Conservation (phyloP, 345 rosid species). For the Noccaea caerulescens region DNA sequence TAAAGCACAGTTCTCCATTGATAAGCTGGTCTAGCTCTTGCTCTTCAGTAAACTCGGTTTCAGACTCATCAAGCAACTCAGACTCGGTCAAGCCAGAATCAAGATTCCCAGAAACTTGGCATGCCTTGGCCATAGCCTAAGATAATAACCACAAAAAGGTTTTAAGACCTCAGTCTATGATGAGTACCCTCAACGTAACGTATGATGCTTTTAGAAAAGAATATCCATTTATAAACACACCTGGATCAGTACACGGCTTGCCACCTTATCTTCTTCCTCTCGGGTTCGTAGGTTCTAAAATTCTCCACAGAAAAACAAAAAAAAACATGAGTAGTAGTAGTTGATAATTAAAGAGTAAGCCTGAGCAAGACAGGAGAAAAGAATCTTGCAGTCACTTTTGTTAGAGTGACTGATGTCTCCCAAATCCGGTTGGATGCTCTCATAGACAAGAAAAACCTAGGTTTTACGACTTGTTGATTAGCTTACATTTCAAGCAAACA, state of each 20-base stretch:
- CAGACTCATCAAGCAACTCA: conserved; percentile 58
- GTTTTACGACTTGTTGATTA: neutral
- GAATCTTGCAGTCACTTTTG: conserved; percentile 54
- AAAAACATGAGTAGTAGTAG: neutral
- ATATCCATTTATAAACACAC: conserved; percentile 46
- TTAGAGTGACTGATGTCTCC: conserved; percentile 68
- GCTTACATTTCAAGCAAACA: conserved; percentile 12
- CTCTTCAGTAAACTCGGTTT: conserved; percentile 63
- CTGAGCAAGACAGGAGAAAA: neutral
- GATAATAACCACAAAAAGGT: conserved; percentile 32
- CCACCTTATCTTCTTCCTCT: conserved; percentile 80
- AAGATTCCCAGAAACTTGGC: conserved; percentile 61
- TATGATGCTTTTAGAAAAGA: neutral
- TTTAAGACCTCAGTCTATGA: neutral
- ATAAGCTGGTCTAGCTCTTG: conserved; percentile 80
- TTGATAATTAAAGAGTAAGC: neutral
- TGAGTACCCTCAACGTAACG: neutral
- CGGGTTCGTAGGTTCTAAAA: conserved; percentile 67
- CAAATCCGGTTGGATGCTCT: conserved; percentile 67
- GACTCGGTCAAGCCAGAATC: conserved; percentile 63
- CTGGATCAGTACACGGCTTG: conserved; percentile 73
- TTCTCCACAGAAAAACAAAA: neutral
- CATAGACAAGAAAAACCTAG: conserved; percentile 74
- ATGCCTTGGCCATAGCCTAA: conserved; percentile 84
- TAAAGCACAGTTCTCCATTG: conserved; percentile 69